Conservation (phyloP, 2,329 filamentous ascomycete genomes). For the Mariannaea elegans region DNA sequence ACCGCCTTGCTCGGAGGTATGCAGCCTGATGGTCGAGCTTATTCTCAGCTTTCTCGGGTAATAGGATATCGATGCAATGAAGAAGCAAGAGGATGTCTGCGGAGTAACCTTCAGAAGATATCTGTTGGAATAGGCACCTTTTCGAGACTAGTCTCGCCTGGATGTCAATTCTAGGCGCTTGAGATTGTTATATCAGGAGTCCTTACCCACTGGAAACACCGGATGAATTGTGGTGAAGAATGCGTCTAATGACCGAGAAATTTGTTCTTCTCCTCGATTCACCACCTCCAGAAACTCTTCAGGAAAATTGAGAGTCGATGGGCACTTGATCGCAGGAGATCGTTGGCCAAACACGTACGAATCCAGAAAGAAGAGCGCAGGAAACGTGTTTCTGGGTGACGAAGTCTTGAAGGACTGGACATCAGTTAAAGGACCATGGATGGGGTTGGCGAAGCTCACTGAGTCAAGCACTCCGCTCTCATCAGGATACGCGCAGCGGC, state of each 20-base stretch:
- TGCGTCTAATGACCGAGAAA: background rate
- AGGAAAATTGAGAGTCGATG: background rate
- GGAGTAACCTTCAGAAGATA: conserved; percentile 2
- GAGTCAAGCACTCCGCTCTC: background rate
- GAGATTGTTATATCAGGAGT: background rate
- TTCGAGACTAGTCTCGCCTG: conserved; percentile 11
- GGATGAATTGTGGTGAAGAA: conserved; percentile 5
- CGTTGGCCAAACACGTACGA: conserved; percentile 11
- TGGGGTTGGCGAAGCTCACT: background rate
- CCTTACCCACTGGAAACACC: conserved; percentile 12
- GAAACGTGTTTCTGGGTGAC: background rate
- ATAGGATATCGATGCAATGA: conserved; percentile 11
- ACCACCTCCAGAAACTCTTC: conserved; percentile 1
- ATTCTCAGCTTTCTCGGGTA: background rate
- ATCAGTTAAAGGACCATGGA: background rate
- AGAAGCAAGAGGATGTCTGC: conserved; percentile 10
- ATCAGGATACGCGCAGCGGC: conserved; percentile 12
- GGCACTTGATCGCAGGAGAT: background rate
- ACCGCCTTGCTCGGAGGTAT: conserved; percentile 9
- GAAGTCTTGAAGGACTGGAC: background rate
- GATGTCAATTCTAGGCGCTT: too few relatives aligned
- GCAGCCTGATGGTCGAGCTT: background rate
- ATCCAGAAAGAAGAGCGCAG: conserved; percentile 18
- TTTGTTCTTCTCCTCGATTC: background rate
- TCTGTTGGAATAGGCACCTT: conserved; percentile 8